Conservation (phyloP, 331 rosid species). For the Malus hybrid region DNA sequence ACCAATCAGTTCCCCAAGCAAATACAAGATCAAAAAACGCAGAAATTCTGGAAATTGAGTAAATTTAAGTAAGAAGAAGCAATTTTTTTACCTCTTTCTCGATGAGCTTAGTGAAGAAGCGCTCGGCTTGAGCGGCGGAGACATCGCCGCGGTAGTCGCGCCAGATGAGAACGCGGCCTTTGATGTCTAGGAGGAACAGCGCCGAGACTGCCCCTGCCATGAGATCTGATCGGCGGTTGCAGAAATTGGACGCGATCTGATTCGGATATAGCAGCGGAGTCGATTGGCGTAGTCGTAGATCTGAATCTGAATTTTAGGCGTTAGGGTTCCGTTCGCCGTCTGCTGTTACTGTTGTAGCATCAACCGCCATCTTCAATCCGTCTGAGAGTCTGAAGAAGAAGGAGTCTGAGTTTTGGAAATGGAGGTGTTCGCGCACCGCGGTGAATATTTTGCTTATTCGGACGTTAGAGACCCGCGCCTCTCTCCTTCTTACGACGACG, state of each 20-base stretch:
- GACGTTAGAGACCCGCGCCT: background rate
- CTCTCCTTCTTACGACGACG: background rate
- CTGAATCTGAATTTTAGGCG: slow-evolving; percentile 2
- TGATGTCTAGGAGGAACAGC: slow-evolving; percentile 94
- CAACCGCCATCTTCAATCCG: background rate
- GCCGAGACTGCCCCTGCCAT: slow-evolving; percentile 99
- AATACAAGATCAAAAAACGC: too few relatives aligned
- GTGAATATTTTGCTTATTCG: background rate
- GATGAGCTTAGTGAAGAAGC: slow-evolving; percentile 95
- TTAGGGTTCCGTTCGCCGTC: background rate
- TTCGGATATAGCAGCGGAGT: background rate
- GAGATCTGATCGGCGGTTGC: slow-evolving; percentile 29
- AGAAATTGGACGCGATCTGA: slow-evolving; percentile 12
- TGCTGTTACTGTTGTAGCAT: too few relatives aligned
- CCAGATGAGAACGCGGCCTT: slow-evolving; percentile 98
- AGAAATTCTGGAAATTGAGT: background rate
- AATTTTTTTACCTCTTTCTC: slow-evolving; percentile 68
- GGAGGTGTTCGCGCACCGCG: background rate
- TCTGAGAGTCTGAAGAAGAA: background rate
- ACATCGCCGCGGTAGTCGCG: slow-evolving; percentile 99
- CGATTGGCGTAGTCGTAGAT: slow-evolving; percentile 7
- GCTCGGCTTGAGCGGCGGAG: slow-evolving; percentile 85
- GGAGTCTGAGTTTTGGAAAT: background rate
- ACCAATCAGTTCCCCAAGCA: background rate
- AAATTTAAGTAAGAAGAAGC: background rate